Evolutionary conservation across 176 grass and related monocot species (phyloP).

Genomic region (Microstegium vimineum): DNA sequence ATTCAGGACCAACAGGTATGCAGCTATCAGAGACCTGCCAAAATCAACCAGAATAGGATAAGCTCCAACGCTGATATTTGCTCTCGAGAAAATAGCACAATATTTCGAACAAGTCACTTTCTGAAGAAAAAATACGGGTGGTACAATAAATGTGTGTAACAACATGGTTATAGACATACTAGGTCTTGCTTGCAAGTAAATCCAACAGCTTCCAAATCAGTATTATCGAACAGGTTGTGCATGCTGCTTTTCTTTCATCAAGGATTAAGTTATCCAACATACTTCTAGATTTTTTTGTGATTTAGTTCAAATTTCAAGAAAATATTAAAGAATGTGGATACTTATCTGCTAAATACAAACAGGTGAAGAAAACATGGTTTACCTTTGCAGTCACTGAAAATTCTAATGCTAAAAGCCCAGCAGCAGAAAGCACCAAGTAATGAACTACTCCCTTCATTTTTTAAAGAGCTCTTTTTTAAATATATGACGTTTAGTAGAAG

Average conservation of each 20-base stretch:
- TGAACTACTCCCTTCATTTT: background rate
- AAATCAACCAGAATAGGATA: background rate
- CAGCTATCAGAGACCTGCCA: constrained; percentile 83
- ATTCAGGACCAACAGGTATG: constrained; percentile 77
- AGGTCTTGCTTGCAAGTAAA: background rate
- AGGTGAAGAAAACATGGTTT: background rate
- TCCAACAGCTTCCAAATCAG: background rate
- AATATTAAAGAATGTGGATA: background rate
- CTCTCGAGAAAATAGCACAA: background rate
- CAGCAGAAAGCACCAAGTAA: background rate
- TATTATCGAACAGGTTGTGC: background rate
- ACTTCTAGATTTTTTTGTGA: background rate
- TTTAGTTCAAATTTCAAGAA: background rate
- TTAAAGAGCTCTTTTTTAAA: no score
- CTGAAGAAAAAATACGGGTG: background rate
- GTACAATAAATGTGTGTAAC: background rate
- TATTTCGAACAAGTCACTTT: background rate
- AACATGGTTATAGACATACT: background rate
- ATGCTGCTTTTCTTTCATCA: background rate
- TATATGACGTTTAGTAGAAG: background rate
- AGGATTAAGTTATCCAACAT: background rate
- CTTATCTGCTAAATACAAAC: background rate
- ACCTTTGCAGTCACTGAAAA: background rate
- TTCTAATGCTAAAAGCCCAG: background rate
- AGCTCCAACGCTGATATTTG: background rate